phyloP scores from a whole-genome alignment of 1,139 yeast species.

The Candida tetrigidarum region DNA sequence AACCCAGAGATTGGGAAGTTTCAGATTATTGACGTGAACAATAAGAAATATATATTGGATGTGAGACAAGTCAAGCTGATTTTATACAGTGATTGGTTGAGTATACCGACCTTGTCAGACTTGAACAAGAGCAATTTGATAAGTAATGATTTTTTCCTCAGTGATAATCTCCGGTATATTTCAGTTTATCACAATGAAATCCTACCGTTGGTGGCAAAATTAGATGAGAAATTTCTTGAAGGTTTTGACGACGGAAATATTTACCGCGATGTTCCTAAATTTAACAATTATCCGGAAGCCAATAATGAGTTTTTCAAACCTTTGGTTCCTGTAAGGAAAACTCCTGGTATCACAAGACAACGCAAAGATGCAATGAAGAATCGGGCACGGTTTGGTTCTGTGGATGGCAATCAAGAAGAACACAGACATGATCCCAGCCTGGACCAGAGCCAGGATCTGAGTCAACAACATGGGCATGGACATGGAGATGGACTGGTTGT shows the following conservation, averaged over 20 bases:
- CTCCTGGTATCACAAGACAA: neutral
- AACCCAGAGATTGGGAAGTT: conserved; percentile 41
- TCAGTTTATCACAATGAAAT: conserved; percentile 46
- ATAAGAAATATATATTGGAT: conserved; percentile 31
- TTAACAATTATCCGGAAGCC: conserved; percentile 35
- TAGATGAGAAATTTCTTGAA: conserved; percentile 34
- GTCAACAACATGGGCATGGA: neutral
- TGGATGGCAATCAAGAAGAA: neutral
- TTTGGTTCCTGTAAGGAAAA: conserved; percentile 25
- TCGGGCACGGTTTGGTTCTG: no score
- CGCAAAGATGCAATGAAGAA: neutral
- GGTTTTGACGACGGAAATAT: conserved; percentile 31
- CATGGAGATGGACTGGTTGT: conserved; percentile 2
- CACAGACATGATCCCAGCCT: conserved; percentile 2
- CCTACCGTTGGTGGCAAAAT: conserved; percentile 33
- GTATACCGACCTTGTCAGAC: conserved; percentile 33
- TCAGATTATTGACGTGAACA: conserved; percentile 33
- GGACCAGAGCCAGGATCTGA: neutral
- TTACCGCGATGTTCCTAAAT: conserved; percentile 37
- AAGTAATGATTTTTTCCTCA: conserved; percentile 42
- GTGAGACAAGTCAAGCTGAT: conserved; percentile 38
- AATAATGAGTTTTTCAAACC: conserved; percentile 34
- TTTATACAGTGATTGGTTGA: conserved; percentile 36
- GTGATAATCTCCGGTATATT: conserved; percentile 41
- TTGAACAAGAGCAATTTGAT: conserved; percentile 41